Evolutionary conservation across 257 asterid genomes (phyloP), one percentile per base, ranked within the genome.

Genomic region (Haberlea rhodopensis): DNA sequence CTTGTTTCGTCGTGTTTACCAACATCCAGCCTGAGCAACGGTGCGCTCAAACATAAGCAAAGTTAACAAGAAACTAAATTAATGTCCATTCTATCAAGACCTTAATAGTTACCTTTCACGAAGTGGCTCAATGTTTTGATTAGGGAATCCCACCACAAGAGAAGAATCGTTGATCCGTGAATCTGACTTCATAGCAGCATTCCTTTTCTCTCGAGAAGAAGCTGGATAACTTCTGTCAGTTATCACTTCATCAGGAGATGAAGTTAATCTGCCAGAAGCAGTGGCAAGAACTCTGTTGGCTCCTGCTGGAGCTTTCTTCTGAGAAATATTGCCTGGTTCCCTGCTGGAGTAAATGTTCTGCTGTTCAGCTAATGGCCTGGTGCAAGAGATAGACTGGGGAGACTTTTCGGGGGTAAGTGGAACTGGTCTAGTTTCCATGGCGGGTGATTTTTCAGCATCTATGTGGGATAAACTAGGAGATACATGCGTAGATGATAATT

Each of bases 41-140:
- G 51, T 59, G 67, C 63, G 52, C 69, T 40, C 54, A 67, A 76
- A 69, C 37, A 34, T 62, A 68, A 78, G 73, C 51, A 78, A 59
- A 64, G 76, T 27, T 37, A 77, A 40, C 49, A 78, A 57, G 55
- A n/a, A 55, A 57, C 23, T 31, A 55, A 8, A 62, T 5, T 53
- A 46, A 43, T 57, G 52, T 75, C 34, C 34, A 37, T 60, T 23
- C 23, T 37, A 54, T 51, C 24, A 60, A 59, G 29, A 71, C 68
- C 37, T 31, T 46, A n/a, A 56, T 37, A 28, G 59, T 40, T 82
- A 87, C 99, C 97, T 87, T 81, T 85, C 91, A 68, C 77, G 72
- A 52, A 62, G 78, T 62, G 81, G 25, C 20, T 63, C 28, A 63
- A 67, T 66, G 57, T 63, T 75, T 68, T 78, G 85, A 32, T 59